A percentile compares a stretch with the other conserved stretches of the same genome.
phyloP scores from a whole-genome alignment of 129 eudicot species.

The Saussurea involucrata region DNA sequence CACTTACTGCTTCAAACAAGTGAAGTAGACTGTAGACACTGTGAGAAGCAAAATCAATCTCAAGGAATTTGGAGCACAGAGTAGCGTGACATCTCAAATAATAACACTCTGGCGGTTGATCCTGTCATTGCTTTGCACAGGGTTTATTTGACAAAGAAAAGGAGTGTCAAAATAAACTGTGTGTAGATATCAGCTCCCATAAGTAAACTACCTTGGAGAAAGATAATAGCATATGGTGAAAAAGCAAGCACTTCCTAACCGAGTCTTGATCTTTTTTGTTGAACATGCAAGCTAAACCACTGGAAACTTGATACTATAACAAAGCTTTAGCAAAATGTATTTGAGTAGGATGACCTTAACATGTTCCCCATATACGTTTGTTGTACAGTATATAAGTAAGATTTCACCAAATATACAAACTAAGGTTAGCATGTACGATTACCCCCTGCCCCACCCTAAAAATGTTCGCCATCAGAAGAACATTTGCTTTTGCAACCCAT shows the following conservation, averaged over 20 bases:
- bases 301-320: constrained; percentile 3
- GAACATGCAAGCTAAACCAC: background rate
- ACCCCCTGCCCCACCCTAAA: background rate
- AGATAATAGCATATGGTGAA: background rate
- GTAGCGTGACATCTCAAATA: background rate
- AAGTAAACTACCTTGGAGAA: too few relatives aligned
- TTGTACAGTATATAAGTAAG: background rate
- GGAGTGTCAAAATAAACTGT: background rate
- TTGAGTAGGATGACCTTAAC: constrained; percentile 2
- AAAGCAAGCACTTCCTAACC: background rate
- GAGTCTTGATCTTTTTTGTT: background rate
- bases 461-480: background rate
- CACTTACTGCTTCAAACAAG: background rate
- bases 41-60: background rate
- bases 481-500: background rate
- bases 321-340: background rate
- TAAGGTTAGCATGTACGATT: background rate
- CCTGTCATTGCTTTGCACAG: background rate
- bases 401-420: constrained; percentile 7
- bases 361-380: background rate
- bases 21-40: background rate
- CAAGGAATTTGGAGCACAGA: background rate
- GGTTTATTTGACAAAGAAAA: background rate
- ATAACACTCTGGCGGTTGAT: background rate
- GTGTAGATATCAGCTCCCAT: background rate